These are phyloP conservation scores for Gaeumannomyces tritici DNA, from an alignment of 2,329 filamentous ascomycete genomes.

Conservation along the genomic window DNA sequence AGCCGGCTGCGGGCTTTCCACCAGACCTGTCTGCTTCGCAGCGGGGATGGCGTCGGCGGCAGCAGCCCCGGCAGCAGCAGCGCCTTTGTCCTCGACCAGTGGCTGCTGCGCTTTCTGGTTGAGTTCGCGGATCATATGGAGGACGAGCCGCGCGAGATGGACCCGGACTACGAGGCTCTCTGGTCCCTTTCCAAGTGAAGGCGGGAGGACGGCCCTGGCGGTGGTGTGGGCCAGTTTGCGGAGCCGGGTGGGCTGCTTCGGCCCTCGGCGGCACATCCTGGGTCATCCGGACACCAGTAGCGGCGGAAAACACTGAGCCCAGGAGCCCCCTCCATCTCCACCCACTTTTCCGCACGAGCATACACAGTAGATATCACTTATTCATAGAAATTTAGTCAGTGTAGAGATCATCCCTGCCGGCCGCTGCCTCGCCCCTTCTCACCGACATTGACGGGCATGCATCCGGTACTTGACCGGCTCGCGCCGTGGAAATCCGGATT, in stretches of 20 bases:
- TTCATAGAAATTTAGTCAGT: no score
- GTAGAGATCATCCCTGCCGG: no score
- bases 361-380: neutral
- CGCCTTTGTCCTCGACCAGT: constrained; percentile 28
- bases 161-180: neutral
- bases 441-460: no score
- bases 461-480: no score
- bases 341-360: neutral
- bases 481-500: no score
- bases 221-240: no score
- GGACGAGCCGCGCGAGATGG: neutral
- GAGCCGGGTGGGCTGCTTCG: no score
- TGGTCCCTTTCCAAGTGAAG: neutral
- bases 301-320: neutral
- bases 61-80: constrained; percentile 20
- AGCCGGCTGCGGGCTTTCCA: constrained; percentile 30
- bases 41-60: no score
- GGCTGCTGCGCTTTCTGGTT: constrained; percentile 28
- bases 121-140: constrained; percentile 7
- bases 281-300: neutral
- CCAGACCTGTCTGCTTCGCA: constrained; percentile 20
- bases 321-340: neutral
- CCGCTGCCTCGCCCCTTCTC: no score
- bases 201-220: neutral
- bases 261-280: no score